A percentile compares a stretch with the other conserved stretches of the same genome.
These are phyloP conservation scores for Kregervanrija fluxuum DNA, from an alignment of 805 yeast genomes.

Conservation along the genomic window DNA sequence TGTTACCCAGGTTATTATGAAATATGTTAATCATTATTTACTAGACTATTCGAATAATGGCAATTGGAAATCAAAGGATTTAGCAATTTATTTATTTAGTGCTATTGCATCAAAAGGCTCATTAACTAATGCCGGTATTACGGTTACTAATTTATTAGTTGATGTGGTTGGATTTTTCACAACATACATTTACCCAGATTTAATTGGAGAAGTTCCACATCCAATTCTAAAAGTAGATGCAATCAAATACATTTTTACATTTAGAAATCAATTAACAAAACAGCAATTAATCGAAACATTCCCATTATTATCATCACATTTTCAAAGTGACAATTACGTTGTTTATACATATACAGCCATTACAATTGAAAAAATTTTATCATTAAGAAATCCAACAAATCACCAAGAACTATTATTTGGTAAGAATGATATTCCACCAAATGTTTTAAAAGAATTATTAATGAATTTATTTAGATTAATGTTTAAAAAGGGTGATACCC, in stretches of 20 bases:
- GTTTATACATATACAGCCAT: slow-evolving; percentile 92
- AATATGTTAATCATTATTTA: slow-evolving; percentile 63
- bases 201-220: slow-evolving; percentile 49
- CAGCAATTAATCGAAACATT: slow-evolving; percentile 72
- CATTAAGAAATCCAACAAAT: slow-evolving; percentile 59
- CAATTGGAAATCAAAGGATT: slow-evolving; percentile 88
- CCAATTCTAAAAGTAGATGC: slow-evolving; percentile 89
- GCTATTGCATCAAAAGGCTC: slow-evolving; percentile 89
- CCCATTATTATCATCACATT: slow-evolving; percentile 68
- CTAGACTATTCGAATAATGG: slow-evolving; percentile 54
- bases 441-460: slow-evolving; percentile 52
- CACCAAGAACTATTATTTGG: slow-evolving; percentile 55
- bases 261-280: slow-evolving; percentile 89
- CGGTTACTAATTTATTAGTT: slow-evolving; percentile 74
- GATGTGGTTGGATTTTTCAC: slow-evolving; percentile 86
- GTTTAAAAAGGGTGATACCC: slow-evolving; percentile 50
- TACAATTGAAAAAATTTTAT: slow-evolving; percentile 80
- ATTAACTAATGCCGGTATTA: slow-evolving; percentile 78
- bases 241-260: slow-evolving; percentile 79
- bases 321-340: slow-evolving; percentile 61
- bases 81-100: slow-evolving; percentile 78
- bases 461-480: slow-evolving; percentile 62
- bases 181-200: slow-evolving; percentile 74
- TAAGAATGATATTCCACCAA: slow-evolving; percentile 63
- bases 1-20: slow-evolving; percentile 69